A percentile compares a stretch with the other conserved stretches of the same genome.
Evolutionary conservation across 352 stramenopile genomes (phyloP).

Genomic region (Pseudoperonospora humuli): DNA sequence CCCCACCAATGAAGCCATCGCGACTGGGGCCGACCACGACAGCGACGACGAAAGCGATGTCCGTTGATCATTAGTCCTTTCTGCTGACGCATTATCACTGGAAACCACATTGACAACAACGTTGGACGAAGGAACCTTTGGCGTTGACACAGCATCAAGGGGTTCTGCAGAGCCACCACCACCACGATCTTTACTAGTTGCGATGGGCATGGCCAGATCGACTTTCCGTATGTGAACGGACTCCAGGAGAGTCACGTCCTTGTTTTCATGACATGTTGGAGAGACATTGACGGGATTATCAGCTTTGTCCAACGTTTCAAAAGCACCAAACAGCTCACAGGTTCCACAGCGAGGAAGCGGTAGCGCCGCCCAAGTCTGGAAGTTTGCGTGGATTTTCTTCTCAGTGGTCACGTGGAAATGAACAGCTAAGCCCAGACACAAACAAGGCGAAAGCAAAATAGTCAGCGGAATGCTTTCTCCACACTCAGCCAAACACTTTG

Average conservation of each 20-base stretch:
- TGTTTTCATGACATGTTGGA: conserved; percentile 22
- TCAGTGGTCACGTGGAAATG: conserved; percentile 11
- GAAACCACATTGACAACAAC: neutral
- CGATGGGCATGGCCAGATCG: neutral
- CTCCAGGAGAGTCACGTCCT: conserved; percentile 26
- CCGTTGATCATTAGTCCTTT: conserved; percentile 1
- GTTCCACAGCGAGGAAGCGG: conserved; percentile 44
- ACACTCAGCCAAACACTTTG: neutral
- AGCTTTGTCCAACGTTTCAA: neutral
- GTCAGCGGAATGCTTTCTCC: neutral
- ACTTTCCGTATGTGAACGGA: conserved; percentile 9
- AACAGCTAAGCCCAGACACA: conserved; percentile 3
- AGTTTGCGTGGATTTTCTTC: conserved; percentile 7
- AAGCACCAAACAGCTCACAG: conserved; percentile 37
- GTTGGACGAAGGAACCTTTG: neutral
- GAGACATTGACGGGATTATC: neutral
- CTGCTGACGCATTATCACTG: conserved; percentile 1
- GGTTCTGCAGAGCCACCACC: neutral
- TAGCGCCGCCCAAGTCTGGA: conserved; percentile 36
- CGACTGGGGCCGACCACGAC: conserved; percentile 16
- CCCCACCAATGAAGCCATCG: conserved; percentile 13
- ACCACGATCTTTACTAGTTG: neutral
- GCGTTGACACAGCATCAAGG: no score
- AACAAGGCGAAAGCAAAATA: conserved; percentile 1
- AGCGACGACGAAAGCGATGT: conserved; percentile 10